Evolutionary conservation across 306 rosid genomes (phyloP), one percentile per base, ranked within the genome.

Genomic region (Acacia confusa): DNA sequence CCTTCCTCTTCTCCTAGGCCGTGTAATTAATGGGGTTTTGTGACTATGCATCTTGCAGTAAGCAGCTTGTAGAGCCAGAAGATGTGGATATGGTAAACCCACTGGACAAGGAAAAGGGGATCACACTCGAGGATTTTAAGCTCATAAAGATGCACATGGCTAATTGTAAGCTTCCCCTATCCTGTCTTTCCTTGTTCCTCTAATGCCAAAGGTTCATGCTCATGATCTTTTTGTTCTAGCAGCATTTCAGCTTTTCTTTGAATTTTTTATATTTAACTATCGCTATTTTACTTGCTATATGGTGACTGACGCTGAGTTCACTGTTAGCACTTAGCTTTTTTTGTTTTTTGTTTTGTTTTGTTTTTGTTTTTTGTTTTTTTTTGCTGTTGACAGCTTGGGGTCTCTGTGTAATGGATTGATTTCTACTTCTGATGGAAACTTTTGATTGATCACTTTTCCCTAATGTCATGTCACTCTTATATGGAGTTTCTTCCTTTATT

Each of bases 131-230:
- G 72, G 97, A 95, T 78, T 95, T 92, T 86, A 95, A 91, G 94
- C 97, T 91, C 82, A 89, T 94, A 38, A 94, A 94, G 93, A 90
- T 91, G 95, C 94, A 92, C 7, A 92, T 95, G 98, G 88, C 97
- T 40, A 91, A 61, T 87, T 91, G 98, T 95, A 82, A 67, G 80
- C 24, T 36, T 82, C 58, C 50, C 70, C 53, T 67, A 79, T 50
- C 9, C 24, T 19, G 16, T 43, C 16, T 55, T 69, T 19, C 5
- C 41, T 63, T 63, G 53, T 82, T 60, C 15, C 65, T 69, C 27
- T 55, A 38, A 34, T 19, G 55, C 70, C 45, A 8, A 16, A 36
- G 40, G 14, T 52, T 34, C 48, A 10, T 63, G 60, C 78, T 24
- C 34, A 36, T 47, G 25, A 70, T 61, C 69, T 16, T 64, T 36